Evolutionary conservation across 2,329 filamentous ascomycete species (phyloP).

Genomic region (Microascus cirrosus): DNA sequence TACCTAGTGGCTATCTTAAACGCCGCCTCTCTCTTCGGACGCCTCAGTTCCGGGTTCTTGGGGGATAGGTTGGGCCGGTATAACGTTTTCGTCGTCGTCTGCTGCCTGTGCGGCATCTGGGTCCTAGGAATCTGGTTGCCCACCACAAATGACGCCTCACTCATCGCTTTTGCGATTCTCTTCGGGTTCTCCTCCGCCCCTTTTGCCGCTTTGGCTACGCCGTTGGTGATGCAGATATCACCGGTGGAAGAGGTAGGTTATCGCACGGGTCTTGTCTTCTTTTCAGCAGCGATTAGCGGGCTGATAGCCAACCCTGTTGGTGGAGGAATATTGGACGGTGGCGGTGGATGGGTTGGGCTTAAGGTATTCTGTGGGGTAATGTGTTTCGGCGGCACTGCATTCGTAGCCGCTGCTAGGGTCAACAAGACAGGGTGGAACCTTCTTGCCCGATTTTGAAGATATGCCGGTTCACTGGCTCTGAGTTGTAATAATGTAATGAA

Average conservation of each 20-base stretch:
- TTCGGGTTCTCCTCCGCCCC: constrained; percentile 35
- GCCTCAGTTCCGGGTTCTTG: constrained; percentile 32
- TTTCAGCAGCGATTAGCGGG: constrained; percentile 41
- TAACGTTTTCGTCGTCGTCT: constrained; percentile 24
- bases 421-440: constrained; percentile 15
- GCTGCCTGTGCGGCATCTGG: constrained; percentile 19
- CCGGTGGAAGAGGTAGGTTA: constrained; percentile 40
- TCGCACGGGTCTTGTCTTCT: constrained; percentile 32
- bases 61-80: constrained; percentile 28
- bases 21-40: constrained; percentile 34
- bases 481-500: no score
- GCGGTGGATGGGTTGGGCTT: constrained; percentile 18
- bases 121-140: constrained; percentile 26
- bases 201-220: constrained; percentile 24
- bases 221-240: constrained; percentile 38
- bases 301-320: constrained; percentile 46
- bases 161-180: constrained; percentile 28
- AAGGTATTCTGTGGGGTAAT: constrained; percentile 24
- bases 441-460: constrained; percentile 13
- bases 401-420: constrained; percentile 13
- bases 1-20: constrained; percentile 41
- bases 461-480: no score
- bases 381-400: constrained; percentile 16
- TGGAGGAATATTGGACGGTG: constrained; percentile 26
- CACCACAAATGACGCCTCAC: constrained; percentile 20